phyloP scores from a whole-genome alignment of 345 rosid genomes.

The Salix viminalis region DNA sequence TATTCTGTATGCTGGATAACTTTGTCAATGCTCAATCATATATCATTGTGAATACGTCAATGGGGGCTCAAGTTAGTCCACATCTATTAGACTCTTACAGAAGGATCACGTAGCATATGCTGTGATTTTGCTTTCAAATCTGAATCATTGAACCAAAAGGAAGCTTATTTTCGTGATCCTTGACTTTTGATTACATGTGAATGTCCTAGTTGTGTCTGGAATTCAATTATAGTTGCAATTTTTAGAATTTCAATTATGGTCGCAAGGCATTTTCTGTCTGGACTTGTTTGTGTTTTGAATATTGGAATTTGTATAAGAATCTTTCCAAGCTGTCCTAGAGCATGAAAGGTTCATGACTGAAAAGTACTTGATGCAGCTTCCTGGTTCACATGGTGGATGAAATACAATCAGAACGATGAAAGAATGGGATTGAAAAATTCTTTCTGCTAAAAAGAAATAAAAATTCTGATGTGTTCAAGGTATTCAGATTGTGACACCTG shows the following conservation, averaged over 20 bases:
- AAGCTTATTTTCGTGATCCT: slow-evolving; percentile 28
- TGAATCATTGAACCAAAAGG: slow-evolving; percentile 26
- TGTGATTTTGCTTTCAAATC: slow-evolving; percentile 30
- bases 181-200: slow-evolving; percentile 9
- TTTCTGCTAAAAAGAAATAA: background rate
- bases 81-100: slow-evolving; percentile 26
- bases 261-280: slow-evolving; percentile 11
- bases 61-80: slow-evolving; percentile 20
- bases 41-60: slow-evolving; percentile 36
- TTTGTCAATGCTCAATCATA: slow-evolving; percentile 12
- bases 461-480: background rate
- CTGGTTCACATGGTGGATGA: slow-evolving; percentile 7
- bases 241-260: slow-evolving; percentile 3
- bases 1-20: slow-evolving; percentile 13
- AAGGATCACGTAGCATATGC: slow-evolving; percentile 21
- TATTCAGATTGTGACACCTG: background rate
- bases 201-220: slow-evolving; percentile 11
- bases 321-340: background rate
- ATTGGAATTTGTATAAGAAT: slow-evolving; percentile 9
- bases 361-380: slow-evolving; percentile 9
- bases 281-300: slow-evolving; percentile 9
- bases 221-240: slow-evolving; percentile 5
- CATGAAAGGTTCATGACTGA: slow-evolving; percentile 6
- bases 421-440: background rate
- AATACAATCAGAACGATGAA: background rate